Conservation (phyloP, 2,329 filamentous ascomycete species). For the Pseudocercospora eumusae region DNA sequence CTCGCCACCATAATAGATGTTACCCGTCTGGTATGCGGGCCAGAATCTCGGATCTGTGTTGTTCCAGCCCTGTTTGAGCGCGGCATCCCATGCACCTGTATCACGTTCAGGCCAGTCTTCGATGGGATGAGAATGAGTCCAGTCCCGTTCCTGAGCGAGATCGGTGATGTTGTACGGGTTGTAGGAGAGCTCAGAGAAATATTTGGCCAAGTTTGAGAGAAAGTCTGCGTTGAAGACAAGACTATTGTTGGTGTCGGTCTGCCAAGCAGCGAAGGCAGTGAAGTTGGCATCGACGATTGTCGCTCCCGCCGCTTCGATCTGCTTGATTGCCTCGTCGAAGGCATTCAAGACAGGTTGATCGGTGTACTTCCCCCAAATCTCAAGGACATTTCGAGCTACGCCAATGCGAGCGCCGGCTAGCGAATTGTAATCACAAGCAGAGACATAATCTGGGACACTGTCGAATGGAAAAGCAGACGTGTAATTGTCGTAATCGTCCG, state of each 20-base stretch:
- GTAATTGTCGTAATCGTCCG: slow-evolving; percentile 39
- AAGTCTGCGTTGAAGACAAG: slow-evolving; percentile 62
- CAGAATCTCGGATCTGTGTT: slow-evolving; percentile 62
- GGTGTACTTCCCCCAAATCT: slow-evolving; percentile 23
- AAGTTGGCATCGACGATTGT: slow-evolving; percentile 19
- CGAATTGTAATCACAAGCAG: slow-evolving; percentile 55
- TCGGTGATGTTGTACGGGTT: slow-evolving; percentile 60
- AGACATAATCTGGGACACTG: slow-evolving; percentile 61
- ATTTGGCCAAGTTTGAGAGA: slow-evolving; percentile 56
- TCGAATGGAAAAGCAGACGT: slow-evolving; percentile 43
- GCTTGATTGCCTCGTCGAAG: slow-evolving; percentile 16
- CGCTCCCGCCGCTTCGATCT: slow-evolving; percentile 15
- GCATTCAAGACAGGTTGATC: slow-evolving; percentile 42
- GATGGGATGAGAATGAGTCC: slow-evolving; percentile 54
- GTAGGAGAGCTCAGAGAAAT: slow-evolving; percentile 56
- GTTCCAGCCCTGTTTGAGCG: slow-evolving; percentile 55
- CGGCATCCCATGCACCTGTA: slow-evolving; percentile 58
- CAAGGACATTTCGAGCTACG: slow-evolving; percentile 5
- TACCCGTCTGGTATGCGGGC: slow-evolving; percentile 54
- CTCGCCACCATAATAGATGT: slow-evolving; percentile 57
- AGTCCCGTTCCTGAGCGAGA: slow-evolving; percentile 56
- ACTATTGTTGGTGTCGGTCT: slow-evolving; percentile 44
- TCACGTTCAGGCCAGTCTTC: slow-evolving; percentile 66
- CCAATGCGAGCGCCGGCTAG: slow-evolving; percentile 51
- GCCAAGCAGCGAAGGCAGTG: slow-evolving; percentile 42